Evolutionary conservation across 208 protist species (phyloP).

Genomic region (Novymonas esmeraldas): DNA sequence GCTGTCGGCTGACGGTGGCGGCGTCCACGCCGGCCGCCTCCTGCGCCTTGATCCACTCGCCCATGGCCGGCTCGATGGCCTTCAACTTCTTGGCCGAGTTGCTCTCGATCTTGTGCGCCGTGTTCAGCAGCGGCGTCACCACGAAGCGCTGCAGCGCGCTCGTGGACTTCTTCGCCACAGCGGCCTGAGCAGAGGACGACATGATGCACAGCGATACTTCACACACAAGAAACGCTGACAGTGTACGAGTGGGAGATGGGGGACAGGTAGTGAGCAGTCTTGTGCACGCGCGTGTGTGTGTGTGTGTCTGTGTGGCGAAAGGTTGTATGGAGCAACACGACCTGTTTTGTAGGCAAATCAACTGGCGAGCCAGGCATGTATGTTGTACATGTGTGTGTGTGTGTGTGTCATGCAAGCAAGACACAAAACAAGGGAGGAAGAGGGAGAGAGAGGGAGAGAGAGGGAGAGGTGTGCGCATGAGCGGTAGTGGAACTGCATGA

Average conservation of each 20-base stretch:
- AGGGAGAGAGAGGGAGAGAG: neutral
- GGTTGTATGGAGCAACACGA: too few species aligned
- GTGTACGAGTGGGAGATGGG: neutral
- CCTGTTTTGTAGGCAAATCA: too few species aligned
- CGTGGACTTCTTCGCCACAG: slow-evolving; percentile 25
- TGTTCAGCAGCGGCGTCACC: slow-evolving; percentile 54
- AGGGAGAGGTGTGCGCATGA: neutral
- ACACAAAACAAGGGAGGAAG: neutral
- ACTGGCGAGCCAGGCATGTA: too few species aligned
- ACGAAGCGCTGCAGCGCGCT: slow-evolving; percentile 36
- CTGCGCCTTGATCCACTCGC: slow-evolving; percentile 50
- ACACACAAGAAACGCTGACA: neutral
- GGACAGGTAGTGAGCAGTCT: neutral
- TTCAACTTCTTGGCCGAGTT: slow-evolving; percentile 58
- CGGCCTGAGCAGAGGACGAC: slow-evolving; percentile 30
- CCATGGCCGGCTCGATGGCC: slow-evolving; percentile 38
- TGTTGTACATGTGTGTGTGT: neutral
- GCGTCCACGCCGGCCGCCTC: slow-evolving; percentile 70
- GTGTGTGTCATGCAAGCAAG: neutral
- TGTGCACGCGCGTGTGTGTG: neutral
- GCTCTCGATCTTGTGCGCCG: slow-evolving; percentile 64
- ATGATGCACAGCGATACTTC: slow-evolving; percentile 11
- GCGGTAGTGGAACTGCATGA: neutral
- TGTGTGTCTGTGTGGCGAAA: too few species aligned
- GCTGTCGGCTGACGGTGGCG: slow-evolving; percentile 59